A percentile compares a stretch with the other conserved stretches of the same genome.
phyloP scores from a whole-genome alignment of 345 rosid genomes.

The Bruguiera parviflora region DNA sequence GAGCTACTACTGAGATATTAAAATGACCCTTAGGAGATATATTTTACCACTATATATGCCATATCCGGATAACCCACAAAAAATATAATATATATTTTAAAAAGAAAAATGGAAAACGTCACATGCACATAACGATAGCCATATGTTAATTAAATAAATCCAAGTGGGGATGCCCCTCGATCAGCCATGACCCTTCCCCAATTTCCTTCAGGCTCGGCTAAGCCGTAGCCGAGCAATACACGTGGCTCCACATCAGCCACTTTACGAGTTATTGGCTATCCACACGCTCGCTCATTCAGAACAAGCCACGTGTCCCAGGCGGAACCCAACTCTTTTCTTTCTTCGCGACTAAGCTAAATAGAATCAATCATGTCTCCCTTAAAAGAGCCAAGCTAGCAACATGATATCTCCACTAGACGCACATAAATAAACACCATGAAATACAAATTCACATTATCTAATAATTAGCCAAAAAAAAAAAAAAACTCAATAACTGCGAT shows the following conservation, averaged over 20 bases:
- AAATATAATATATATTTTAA: too few species aligned
- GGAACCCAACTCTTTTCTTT: conserved; percentile 23
- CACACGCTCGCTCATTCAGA: neutral
- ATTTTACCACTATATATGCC: too few species aligned
- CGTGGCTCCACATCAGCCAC: conserved; percentile 21
- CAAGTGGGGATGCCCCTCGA: neutral
- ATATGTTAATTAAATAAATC: neutral
- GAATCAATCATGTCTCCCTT: conserved; percentile 1
- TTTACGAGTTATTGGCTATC: conserved; percentile 16
- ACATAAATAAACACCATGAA: too few species aligned
- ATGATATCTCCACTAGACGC: neutral
- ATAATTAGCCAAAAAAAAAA: too few species aligned
- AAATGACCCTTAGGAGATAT: too few species aligned
- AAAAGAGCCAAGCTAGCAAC: conserved; percentile 1
- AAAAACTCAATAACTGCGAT: too few species aligned
- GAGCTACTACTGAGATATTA: too few species aligned
- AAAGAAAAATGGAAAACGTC: too few species aligned
- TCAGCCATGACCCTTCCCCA: neutral
- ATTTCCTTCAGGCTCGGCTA: neutral
- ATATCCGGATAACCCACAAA: too few species aligned
- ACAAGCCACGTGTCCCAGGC: neutral
- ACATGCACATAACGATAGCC: too few species aligned
- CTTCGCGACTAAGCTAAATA: conserved; percentile 43
- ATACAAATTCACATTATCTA: too few species aligned
- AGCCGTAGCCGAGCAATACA: neutral